These are phyloP conservation scores for Gelatoporia subvermispora DNA, from an alignment of 768 basidiomycete species.

Conservation along the genomic window DNA sequence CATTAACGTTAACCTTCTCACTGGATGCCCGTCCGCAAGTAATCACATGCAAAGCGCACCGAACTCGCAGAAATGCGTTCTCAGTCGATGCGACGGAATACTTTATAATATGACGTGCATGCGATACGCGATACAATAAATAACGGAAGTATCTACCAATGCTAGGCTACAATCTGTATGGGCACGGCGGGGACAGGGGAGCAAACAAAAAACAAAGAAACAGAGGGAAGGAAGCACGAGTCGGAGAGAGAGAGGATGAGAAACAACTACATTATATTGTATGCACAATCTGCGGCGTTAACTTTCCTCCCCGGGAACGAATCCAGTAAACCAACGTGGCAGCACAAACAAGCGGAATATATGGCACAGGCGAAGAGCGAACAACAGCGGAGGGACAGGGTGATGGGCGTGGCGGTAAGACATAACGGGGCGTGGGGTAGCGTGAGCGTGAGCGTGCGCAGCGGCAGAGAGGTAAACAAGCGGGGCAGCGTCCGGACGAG, in stretches of 20 bases:
- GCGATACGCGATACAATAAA: slow-evolving; percentile 14
- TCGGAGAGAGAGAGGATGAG: not conserved
- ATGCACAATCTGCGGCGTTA: no score
- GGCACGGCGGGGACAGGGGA: not conserved
- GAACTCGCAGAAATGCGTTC: not conserved
- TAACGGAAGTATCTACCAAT: slow-evolving; percentile 17
- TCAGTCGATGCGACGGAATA: not conserved
- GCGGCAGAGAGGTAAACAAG: not conserved
- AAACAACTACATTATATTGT: not conserved
- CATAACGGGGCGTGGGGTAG: no score
- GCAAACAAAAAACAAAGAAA: not conserved
- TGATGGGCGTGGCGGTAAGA: no score
- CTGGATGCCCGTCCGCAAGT: no score
- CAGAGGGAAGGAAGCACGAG: not conserved
- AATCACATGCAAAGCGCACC: no score
- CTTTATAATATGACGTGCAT: slow-evolving; percentile 1
- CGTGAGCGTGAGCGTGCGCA: not conserved
- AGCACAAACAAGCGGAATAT: no score
- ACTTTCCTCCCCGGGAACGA: no score
- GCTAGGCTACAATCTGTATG: slow-evolving; percentile 17
- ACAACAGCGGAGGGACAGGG: no score
- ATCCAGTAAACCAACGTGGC: no score
- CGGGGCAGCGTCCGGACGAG: not conserved
- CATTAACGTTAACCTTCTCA: no score
- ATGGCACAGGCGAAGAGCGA: no score